Evolutionary conservation across 345 rosid species (phyloP), one percentile per base, ranked within the genome.

Genomic region (Euphorbia pulcherrima): DNA sequence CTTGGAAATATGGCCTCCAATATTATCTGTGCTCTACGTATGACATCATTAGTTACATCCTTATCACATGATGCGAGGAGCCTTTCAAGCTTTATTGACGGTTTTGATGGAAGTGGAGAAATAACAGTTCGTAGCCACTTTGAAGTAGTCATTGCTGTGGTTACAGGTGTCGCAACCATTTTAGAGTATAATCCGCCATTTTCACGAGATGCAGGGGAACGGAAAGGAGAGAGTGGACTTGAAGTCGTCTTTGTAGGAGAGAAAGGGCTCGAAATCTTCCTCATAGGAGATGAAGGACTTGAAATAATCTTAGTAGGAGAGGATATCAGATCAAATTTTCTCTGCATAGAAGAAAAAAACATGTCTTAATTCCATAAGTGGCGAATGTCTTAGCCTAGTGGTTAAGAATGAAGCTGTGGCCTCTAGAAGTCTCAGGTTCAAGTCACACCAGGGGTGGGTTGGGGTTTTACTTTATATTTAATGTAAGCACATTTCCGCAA

Each of bases 81-180:
- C 44, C 71, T 82, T 77, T 82, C 86, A 76, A 94, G 72, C 75
- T 83, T 90, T 20, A 77, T 79, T 20, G 97, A 86, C 29, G 96
- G 99, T 72, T 84, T 87, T 39, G 96, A 77, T 68, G 88, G 82
- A 62, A 91, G 90, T 61, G 96, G 88, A 70, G 92, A 89, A 74
- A 94, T 80, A 63, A 87, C 80, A 29, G 84, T 83, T 41, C 96
- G 87, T 40, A 94, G 97, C 99, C 99, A 94, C 79, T 91, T 91
- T 37, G 99, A 95, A 68, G 99, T 94, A 66, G 95, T 87, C 97
- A 94, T 88, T 62, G 97, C 97, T 28, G 92, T 82, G 79, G 88
- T 88, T 55, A 91, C 90, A 24, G 99, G 97, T 65, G 99, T 94
- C 68, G 91, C 82, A 64, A 84, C 83, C 75, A 89, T 72, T 87